Conservation (phyloP, 257 asterid genomes). For the Solanum clarkiae region DNA sequence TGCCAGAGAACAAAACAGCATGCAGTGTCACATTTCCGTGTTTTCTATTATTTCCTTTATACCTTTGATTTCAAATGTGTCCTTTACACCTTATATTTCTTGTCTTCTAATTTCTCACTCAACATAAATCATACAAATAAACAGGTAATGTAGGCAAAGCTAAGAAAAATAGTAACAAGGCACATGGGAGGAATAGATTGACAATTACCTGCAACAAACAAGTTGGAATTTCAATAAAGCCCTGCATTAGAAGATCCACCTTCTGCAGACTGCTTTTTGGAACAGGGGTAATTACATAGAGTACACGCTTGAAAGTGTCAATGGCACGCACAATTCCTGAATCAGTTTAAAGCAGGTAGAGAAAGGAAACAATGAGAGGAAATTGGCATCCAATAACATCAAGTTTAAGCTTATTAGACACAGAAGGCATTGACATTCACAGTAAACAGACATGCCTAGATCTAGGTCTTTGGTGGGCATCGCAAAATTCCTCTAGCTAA, state of each 20-base stretch:
- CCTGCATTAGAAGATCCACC: constrained; percentile 81
- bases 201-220: constrained; percentile 62
- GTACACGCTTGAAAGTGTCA: constrained; percentile 44
- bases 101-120: neutral
- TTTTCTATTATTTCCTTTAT: neutral
- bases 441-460: neutral
- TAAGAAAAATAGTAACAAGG: neutral
- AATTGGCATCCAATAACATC: neutral
- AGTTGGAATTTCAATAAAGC: constrained; percentile 65
- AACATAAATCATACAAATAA: neutral
- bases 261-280: constrained; percentile 53
- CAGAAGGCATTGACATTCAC: neutral
- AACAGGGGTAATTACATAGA: constrained; percentile 71
- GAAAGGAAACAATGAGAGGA: neutral
- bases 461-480: neutral
- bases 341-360: constrained; percentile 1
- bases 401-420: neutral
- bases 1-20: neutral
- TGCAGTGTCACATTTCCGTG: neutral
- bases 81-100: neutral
- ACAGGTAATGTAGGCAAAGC: neutral
- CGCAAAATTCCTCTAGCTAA: neutral
- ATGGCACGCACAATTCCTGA: constrained; percentile 85
- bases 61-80: neutral
- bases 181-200: neutral